phyloP scores from a whole-genome alignment of 805 yeast genomes.

The Vanderwaltozyma tropicalis region DNA sequence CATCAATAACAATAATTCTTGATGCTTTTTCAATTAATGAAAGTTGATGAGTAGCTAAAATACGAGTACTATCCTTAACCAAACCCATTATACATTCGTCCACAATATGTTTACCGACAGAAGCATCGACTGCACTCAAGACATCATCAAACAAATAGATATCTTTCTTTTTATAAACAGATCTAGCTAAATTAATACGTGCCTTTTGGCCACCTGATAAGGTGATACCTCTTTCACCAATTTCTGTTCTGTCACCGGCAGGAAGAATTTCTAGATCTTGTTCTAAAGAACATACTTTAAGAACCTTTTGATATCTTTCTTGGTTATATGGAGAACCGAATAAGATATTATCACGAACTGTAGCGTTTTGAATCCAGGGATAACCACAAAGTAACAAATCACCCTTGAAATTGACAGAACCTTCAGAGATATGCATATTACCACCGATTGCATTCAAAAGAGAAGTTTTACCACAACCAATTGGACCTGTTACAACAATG shows the following conservation, averaged over 20 bases:
- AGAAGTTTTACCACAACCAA: constrained; percentile 77
- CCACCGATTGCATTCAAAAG: constrained; percentile 63
- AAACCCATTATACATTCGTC: constrained; percentile 54
- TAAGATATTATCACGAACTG: constrained; percentile 61
- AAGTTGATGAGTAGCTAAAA: constrained; percentile 78
- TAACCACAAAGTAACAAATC: constrained; percentile 44
- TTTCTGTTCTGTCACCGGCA: constrained; percentile 67
- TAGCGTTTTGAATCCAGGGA: constrained; percentile 82
- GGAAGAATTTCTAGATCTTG: constrained; percentile 56
- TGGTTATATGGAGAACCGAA: constrained; percentile 52
- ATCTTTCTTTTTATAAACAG: constrained; percentile 60
- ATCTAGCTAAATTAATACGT: constrained; percentile 65
- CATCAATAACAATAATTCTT: constrained; percentile 51
- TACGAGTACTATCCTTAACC: constrained; percentile 48
- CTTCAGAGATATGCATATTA: constrained; percentile 48
- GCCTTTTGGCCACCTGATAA: constrained; percentile 89
- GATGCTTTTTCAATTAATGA: constrained; percentile 64
- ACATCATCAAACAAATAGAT: constrained; percentile 68
- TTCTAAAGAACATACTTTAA: constrained; percentile 55
- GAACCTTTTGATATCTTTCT: constrained; percentile 40
- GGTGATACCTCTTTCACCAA: constrained; percentile 80
- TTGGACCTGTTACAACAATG: constrained; percentile 47
- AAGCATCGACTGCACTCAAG: constrained; percentile 75
- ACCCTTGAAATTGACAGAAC: constrained; percentile 45
- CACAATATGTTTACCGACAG: constrained; percentile 71